Percentiles rank a stretch among this genome's conserved stretches.
Conservation (phyloP, 768 basidiomycete species). For the Leucogyrophana mollusca region DNA sequence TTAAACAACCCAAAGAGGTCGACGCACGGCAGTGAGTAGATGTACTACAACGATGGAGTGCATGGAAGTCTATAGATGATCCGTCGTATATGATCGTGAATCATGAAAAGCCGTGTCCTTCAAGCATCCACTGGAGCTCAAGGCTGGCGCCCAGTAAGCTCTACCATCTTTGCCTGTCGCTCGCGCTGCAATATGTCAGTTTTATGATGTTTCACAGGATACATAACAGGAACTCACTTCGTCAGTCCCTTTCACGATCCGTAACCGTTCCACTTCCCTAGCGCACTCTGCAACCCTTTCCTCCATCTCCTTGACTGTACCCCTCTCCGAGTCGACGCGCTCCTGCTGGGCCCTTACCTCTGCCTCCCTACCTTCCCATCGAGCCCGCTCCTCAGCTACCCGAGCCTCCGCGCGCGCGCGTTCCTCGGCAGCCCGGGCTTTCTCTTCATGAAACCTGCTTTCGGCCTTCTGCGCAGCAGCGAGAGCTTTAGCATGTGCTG, state of each 20-base stretch:
- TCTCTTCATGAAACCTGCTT: conserved; percentile 58
- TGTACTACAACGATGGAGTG: no score
- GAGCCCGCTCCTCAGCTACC: conserved; percentile 54
- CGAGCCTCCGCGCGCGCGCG: conserved; percentile 45
- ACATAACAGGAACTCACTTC: conserved; percentile 38
- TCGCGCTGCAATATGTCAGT: conserved; percentile 39
- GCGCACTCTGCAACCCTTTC: conserved; percentile 66
- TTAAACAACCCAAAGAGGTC: no score
- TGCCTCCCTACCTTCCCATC: conserved; percentile 51
- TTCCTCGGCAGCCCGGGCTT: conserved; percentile 51
- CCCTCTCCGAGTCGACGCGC: conserved; percentile 47
- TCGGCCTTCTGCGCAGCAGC: conserved; percentile 62
- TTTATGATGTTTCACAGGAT: conserved; percentile 4
- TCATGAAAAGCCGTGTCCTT: no score
- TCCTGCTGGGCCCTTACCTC: conserved; percentile 47
- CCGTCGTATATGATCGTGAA: no score
- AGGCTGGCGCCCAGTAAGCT: no score
- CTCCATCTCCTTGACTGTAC: conserved; percentile 57
- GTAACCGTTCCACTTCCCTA: conserved; percentile 68
- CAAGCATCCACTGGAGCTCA: no score
- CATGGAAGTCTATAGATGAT: no score
- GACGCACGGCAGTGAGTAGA: no score
- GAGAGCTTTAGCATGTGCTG: conserved; percentile 51
- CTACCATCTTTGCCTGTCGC: conserved; percentile 47
- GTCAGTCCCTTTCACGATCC: conserved; percentile 65